phyloP scores from a whole-genome alignment of 73 alveolate genomes.

The Uronychia binucleata region DNA sequence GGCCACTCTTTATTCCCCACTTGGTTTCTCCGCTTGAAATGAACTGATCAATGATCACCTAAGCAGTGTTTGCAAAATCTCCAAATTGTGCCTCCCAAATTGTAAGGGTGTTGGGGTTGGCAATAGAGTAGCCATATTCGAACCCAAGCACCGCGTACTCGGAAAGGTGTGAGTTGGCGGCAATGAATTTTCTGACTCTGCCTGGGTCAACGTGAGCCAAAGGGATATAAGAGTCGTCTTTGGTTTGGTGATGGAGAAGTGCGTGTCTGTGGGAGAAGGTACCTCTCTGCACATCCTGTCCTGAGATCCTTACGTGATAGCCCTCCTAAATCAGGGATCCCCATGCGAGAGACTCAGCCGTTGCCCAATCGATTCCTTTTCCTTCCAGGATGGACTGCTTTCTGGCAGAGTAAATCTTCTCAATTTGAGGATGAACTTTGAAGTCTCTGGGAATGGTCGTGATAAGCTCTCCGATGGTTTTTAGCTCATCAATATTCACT shows the following conservation, averaged over 20 bases:
- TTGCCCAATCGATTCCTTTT: constrained; percentile 91
- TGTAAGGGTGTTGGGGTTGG: constrained; percentile 80
- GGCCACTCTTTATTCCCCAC: constrained; percentile 89
- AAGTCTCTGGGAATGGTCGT: constrained; percentile 63
- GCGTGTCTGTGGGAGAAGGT: constrained; percentile 94
- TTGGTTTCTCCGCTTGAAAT: constrained; percentile 91
- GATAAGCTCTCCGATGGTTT: constrained; percentile 69
- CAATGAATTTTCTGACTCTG: constrained; percentile 47
- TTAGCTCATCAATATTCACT: constrained; percentile 33
- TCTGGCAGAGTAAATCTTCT: constrained; percentile 72
- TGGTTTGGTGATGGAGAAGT: constrained; percentile 62
- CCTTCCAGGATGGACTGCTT: constrained; percentile 74
- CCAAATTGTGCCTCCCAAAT: constrained; percentile 97
- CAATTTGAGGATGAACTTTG: constrained; percentile 66
- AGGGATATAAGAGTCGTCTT: constrained; percentile 61
- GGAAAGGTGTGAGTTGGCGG: constrained; percentile 59
- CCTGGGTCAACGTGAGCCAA: constrained; percentile 25
- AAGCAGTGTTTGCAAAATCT: constrained; percentile 87
- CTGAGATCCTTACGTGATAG: constrained; percentile 80
- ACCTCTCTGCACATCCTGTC: constrained; percentile 96
- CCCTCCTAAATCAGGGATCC: constrained; percentile 90
- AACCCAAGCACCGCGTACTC: constrained; percentile 78
- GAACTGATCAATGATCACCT: constrained; percentile 85
- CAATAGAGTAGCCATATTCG: constrained; percentile 88
- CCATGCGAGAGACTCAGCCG: constrained; percentile 95